These are phyloP conservation scores for Trametes versicolor DNA, from an alignment of 1,284 basidiomycete species.

Conservation along the genomic window DNA sequence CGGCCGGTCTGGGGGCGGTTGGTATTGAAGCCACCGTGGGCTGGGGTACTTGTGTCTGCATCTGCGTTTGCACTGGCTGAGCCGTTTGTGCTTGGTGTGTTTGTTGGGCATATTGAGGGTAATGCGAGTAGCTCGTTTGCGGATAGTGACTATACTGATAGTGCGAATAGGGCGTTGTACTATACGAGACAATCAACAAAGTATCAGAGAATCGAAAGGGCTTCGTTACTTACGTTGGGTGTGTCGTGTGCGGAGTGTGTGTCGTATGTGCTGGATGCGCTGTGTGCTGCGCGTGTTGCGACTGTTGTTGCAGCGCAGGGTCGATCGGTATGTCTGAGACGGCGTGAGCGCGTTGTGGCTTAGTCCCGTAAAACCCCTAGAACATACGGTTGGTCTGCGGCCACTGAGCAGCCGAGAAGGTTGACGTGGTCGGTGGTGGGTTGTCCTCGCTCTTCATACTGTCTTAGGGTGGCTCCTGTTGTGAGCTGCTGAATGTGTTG, in stretches of 20 bases:
- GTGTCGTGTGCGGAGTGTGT: conserved; percentile 12
- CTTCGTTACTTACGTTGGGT: conserved; percentile 31
- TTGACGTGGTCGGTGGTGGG: conserved; percentile 45
- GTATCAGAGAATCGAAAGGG: neutral
- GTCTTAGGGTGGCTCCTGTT: neutral
- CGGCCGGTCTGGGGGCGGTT: conserved; percentile 24
- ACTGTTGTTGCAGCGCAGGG: conserved; percentile 72
- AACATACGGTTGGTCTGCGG: conserved; percentile 50
- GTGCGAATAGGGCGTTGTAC: conserved; percentile 51
- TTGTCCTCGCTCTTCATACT: conserved; percentile 47
- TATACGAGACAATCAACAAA: conserved; percentile 35
- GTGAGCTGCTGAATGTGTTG: neutral
- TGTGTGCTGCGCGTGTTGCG: conserved; percentile 50
- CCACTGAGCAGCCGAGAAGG: conserved; percentile 53
- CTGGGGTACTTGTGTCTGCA: conserved; percentile 34
- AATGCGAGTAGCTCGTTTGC: conserved; percentile 58
- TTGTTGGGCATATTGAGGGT: conserved; percentile 58
- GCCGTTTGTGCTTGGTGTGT: conserved; percentile 49
- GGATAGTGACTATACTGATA: conserved; percentile 65
- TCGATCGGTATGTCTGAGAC: conserved; percentile 70
- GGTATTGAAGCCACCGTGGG: conserved; percentile 39
- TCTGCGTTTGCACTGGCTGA: conserved; percentile 43
- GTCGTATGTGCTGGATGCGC: conserved; percentile 3
- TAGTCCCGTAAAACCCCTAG: conserved; percentile 26
- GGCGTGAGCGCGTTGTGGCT: conserved; percentile 29